Conservation (phyloP, 1,284 basidiomycete species). For the Xanthoconium separans region DNA sequence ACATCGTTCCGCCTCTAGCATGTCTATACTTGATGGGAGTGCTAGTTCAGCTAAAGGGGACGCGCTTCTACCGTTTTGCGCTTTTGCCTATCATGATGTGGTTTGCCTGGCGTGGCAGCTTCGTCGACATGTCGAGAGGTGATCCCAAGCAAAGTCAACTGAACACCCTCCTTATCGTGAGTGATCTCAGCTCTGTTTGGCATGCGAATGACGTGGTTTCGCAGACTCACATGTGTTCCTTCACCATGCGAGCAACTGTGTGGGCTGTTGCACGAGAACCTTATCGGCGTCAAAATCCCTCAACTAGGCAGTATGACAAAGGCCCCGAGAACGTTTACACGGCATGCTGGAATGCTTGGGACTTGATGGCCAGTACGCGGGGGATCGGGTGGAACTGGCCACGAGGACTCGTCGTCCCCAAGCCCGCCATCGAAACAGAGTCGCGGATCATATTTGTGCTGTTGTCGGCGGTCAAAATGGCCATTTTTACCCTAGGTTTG, state of each 20-base stretch:
- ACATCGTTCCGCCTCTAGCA: conserved; percentile 17
- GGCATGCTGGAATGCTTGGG: conserved; percentile 27
- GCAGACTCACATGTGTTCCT: not conserved
- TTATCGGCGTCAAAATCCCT: conserved; percentile 10
- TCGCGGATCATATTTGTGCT: conserved; percentile 17
- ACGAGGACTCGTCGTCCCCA: conserved; percentile 17
- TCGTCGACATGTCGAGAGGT: conserved; percentile 27
- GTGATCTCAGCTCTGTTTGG: not conserved
- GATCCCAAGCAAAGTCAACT: conserved; percentile 8
- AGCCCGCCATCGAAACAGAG: conserved; percentile 11
- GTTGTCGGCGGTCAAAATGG: conserved; percentile 1
- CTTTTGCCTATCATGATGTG: conserved; percentile 24
- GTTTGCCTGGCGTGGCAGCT: conserved; percentile 20
- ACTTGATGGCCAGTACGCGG: conserved; percentile 22
- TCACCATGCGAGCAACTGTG: conserved; percentile 8
- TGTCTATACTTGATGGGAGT: conserved; percentile 29
- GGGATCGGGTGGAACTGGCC: conserved; percentile 35
- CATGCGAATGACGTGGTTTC: not conserved
- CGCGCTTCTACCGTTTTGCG: conserved; percentile 22
- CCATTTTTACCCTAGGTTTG: conserved; percentile 10
- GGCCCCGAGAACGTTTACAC: conserved; percentile 1
- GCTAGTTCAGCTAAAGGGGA: conserved; percentile 29
- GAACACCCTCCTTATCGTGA: conserved; percentile 22
- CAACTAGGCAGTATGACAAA: not conserved
- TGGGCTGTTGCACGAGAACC: conserved; percentile 20